phyloP scores from a whole-genome alignment of 192 early-diverging fungal species.

The Backusella macrospora region DNA sequence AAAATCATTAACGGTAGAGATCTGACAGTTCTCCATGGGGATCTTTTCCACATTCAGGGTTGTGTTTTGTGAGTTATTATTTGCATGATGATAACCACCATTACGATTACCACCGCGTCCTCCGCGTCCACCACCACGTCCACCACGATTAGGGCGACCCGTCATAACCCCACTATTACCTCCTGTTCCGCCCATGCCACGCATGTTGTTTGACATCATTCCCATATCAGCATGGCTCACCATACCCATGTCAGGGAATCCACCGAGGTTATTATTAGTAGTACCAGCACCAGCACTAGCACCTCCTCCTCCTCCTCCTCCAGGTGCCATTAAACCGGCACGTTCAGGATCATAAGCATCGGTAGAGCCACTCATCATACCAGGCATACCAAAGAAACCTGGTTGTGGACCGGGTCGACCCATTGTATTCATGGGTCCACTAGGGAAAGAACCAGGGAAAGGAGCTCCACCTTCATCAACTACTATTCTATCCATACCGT shows the following conservation, averaged over 20 bases:
- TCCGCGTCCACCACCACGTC: slow-evolving; percentile 52
- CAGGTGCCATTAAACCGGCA: slow-evolving; percentile 37
- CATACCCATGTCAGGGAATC: slow-evolving; percentile 15
- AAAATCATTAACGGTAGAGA: slow-evolving; percentile 75
- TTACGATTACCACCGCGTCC: slow-evolving; percentile 49
- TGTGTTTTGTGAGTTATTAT: slow-evolving; percentile 43
- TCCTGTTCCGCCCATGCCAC: slow-evolving; percentile 20
- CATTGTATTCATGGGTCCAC: slow-evolving; percentile 43
- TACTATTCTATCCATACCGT: slow-evolving; percentile 70
- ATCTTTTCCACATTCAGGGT: slow-evolving; percentile 78
- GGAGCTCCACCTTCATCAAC: slow-evolving; percentile 53
- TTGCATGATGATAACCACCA: slow-evolving; percentile 38
- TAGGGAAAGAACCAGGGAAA: slow-evolving; percentile 42
- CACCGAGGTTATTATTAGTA: background rate
- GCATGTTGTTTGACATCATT: slow-evolving; percentile 19
- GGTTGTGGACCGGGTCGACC: slow-evolving; percentile 29
- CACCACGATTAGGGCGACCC: slow-evolving; percentile 8
- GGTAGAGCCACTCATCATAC: slow-evolving; percentile 11
- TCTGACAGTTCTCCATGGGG: slow-evolving; percentile 63
- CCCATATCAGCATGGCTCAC: background rate
- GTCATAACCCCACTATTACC: slow-evolving; percentile 25
- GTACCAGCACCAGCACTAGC: too few relatives aligned
- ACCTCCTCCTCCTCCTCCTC: background rate
- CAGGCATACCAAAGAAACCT: slow-evolving; percentile 44
- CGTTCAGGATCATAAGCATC: slow-evolving; percentile 61